Percentiles rank a stretch among this genome's conserved stretches.
These are phyloP conservation scores for Toxoplasma gondii DNA, from an alignment of 169 alveolate genomes.

Conservation along the genomic window DNA sequence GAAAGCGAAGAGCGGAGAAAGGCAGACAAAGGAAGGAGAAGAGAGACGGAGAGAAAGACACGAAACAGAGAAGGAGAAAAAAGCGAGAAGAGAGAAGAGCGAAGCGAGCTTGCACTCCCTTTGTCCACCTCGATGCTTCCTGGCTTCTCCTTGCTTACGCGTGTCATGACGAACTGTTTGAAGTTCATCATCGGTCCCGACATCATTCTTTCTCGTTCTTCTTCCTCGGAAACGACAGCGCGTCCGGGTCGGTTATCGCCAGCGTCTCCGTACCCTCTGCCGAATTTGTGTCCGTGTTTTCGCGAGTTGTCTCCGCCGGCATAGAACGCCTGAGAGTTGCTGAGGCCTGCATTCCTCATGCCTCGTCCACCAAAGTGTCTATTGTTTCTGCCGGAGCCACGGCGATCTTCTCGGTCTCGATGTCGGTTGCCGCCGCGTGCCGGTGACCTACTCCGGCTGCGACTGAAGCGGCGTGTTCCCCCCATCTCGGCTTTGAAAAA, in stretches of 20 bases:
- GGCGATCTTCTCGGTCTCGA: neutral
- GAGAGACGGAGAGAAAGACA: neutral
- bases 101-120: too few species aligned
- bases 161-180: conserved; percentile 30
- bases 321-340: neutral
- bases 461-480: neutral
- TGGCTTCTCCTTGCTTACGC: neutral
- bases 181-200: conserved; percentile 14
- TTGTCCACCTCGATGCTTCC: too few species aligned
- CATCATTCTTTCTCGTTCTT: neutral
- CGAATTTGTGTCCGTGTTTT: neutral
- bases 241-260: neutral
- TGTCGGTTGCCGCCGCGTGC: neutral
- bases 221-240: neutral
- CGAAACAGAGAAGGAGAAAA: neutral
- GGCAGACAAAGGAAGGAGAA: neutral
- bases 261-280: neutral
- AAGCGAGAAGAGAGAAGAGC: too few species aligned
- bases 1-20: neutral
- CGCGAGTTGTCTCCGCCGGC: neutral
- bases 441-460: conserved; percentile 46
- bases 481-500: neutral
- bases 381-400: neutral
- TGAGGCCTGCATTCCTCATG: neutral
- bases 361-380: neutral